Evolutionary conservation across 1,139 yeast species (phyloP), one percentile per base, ranked within the genome.

Genomic region (Geotrichum restrictum): DNA sequence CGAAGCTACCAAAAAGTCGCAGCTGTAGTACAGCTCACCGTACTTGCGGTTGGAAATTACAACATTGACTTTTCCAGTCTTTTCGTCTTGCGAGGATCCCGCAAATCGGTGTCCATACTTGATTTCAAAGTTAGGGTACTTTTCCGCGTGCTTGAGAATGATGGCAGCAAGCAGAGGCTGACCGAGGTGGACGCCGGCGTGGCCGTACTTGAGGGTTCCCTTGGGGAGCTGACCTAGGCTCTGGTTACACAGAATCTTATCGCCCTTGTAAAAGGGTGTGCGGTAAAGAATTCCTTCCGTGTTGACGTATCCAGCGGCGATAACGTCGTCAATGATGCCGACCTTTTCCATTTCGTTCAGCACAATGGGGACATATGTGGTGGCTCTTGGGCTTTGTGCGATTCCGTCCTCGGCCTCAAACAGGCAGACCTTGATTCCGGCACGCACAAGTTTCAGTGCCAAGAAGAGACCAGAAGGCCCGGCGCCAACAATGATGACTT

Each of bases 201-300:
- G 38, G 38, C 38, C 38, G 19, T 34, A 34, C 18, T 34, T 34
- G 38, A 34, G 38, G 19, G 38, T 34, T n/a, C 38, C 38, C 38
- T 34, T 34, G 19, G 38, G 38, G 19, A 34, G 38, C 14, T 34
- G 38, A 5, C 18, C 18, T 11, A 34, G 19, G 38, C 38, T 34
- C 38, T 34, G 38, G 38, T 34, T 34, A 11, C 38, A 34, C 38
- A 34, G 19, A 11, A 34, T 34, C 18, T 34, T 34, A 11, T 34
- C 38, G 19, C 38, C 38, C 38, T 34, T 34, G 19, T 34, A 34
- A 11, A 6, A 34, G 19, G 38, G 38, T 6, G 38, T 34, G 14
- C 38, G 38, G 38, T 34, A 34, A 16, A 34, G 38, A 11, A 34
- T 34, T n/a, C 38, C 38, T 34, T 34, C 38, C 6, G 38, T 34